Conservation (phyloP, 176 grass and related monocot genomes). For the Lolium multiflorum region DNA sequence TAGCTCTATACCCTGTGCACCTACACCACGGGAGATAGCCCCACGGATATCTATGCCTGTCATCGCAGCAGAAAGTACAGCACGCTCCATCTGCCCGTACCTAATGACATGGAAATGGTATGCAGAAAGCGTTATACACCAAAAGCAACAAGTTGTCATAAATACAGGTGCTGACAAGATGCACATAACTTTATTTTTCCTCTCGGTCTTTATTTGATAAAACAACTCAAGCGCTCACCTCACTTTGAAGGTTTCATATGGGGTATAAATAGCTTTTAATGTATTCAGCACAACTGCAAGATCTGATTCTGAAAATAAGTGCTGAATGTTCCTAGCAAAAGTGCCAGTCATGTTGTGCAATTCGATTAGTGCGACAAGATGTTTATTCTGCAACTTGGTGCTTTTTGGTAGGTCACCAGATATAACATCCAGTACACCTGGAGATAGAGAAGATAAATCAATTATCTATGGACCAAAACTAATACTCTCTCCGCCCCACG, state of each 20-base stretch:
- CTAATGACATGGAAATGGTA: slow-evolving; percentile 44
- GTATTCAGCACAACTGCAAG: slow-evolving; percentile 75
- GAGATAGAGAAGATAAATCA: slow-evolving; percentile 41
- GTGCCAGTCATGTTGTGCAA: slow-evolving; percentile 93
- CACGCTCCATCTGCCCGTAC: slow-evolving; percentile 96
- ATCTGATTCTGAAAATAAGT: slow-evolving; percentile 95
- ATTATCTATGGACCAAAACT: slow-evolving; percentile 12
- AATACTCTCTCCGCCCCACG: too few relatives aligned
- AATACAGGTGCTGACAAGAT: slow-evolving; percentile 11
- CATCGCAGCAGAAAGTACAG: slow-evolving; percentile 89
- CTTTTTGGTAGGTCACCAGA: slow-evolving; percentile 96
- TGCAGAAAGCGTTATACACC: slow-evolving; percentile 18
- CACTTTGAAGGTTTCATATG: slow-evolving; percentile 94
- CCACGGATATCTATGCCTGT: slow-evolving; percentile 87
- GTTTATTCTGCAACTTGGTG: slow-evolving; percentile 86
- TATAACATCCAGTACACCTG: slow-evolving; percentile 95
- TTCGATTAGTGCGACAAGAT: slow-evolving; percentile 89
- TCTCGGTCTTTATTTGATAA: neutral
- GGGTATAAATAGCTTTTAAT: slow-evolving; percentile 93
- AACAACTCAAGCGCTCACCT: slow-evolving; percentile 56
- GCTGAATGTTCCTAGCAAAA: slow-evolving; percentile 94
- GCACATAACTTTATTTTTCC: neutral
- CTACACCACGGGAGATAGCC: slow-evolving; percentile 82
- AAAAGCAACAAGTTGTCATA: neutral
- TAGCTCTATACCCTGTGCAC: slow-evolving; percentile 97